Evolutionary conservation across 2,329 filamentous ascomycete species (phyloP).

Genomic region (Xylariaceae sp.): DNA sequence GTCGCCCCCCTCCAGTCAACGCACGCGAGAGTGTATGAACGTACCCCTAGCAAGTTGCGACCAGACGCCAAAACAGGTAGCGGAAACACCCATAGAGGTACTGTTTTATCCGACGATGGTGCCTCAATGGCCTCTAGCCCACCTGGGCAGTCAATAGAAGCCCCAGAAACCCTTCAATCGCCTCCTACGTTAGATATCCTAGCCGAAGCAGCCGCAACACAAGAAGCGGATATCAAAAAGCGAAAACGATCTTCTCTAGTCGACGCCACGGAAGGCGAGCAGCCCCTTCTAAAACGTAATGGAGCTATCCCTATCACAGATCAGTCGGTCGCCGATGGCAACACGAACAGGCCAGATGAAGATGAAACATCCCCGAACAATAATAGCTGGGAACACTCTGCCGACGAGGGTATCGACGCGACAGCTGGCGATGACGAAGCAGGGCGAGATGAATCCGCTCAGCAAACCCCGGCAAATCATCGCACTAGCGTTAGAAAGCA

Average conservation of each 20-base stretch:
- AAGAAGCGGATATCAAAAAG: slow-evolving; percentile 33
- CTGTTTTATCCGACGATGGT: slow-evolving; percentile 32
- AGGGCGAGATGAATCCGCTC: slow-evolving; percentile 18
- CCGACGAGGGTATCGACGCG: slow-evolving; percentile 27
- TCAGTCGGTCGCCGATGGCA: slow-evolving; percentile 30
- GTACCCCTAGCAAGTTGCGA: slow-evolving; percentile 72
- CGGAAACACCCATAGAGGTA: slow-evolving; percentile 35
- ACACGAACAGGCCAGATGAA: slow-evolving; percentile 32
- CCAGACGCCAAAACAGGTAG: slow-evolving; percentile 28
- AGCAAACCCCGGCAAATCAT: slow-evolving; percentile 23
- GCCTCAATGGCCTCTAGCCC: slow-evolving; percentile 32
- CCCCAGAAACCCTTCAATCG: slow-evolving; percentile 24
- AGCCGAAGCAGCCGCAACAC: slow-evolving; percentile 28
- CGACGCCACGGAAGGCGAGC: slow-evolving; percentile 22
- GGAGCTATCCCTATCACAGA: slow-evolving; percentile 22
- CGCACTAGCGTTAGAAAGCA: slow-evolving; percentile 27
- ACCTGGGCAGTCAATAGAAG: slow-evolving; percentile 24
- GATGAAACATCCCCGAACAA: slow-evolving; percentile 30
- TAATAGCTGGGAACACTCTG: slow-evolving; percentile 31
- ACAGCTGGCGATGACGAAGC: slow-evolving; percentile 21
- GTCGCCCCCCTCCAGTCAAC: slow-evolving; percentile 54
- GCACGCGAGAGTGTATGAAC: slow-evolving; percentile 51
- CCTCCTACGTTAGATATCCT: slow-evolving; percentile 31
- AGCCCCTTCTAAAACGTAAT: slow-evolving; percentile 26
- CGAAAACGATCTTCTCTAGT: slow-evolving; percentile 31